phyloP scores from a whole-genome alignment of 2,329 filamentous ascomycete genomes.

The Sarocladiaceae sp. region DNA sequence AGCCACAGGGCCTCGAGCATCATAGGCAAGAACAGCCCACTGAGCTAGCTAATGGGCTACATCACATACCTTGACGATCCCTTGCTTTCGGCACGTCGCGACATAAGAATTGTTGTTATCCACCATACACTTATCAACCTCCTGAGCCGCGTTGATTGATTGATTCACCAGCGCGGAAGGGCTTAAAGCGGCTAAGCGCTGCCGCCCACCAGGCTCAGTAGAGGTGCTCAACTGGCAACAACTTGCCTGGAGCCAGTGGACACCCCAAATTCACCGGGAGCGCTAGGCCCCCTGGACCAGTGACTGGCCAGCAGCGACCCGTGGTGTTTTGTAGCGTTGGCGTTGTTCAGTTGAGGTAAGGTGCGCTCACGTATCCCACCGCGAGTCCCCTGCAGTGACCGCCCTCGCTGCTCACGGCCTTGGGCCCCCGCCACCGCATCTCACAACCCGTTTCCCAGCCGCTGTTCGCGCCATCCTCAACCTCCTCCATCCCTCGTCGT shows the following conservation, averaged over 20 bases:
- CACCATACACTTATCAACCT: neutral
- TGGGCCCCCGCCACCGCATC: neutral
- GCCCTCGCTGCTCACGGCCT: neutral
- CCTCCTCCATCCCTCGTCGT: constrained; percentile 7
- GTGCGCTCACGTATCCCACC: no score
- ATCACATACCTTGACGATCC: constrained; percentile 2
- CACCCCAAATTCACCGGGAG: neutral
- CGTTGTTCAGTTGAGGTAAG: no score
- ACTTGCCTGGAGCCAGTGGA: no score
- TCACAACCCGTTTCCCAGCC: constrained; percentile 2
- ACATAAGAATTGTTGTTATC: constrained; percentile 5
- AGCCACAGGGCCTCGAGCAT: no score
- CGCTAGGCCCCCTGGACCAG: neutral
- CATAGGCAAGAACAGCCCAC: no score
- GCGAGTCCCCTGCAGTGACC: neutral
- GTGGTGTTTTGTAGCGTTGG: neutral
- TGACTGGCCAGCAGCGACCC: neutral
- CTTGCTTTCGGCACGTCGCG: constrained; percentile 5
- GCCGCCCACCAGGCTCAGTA: neutral
- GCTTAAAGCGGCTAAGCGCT: constrained; percentile 2
- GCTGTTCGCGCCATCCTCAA: neutral
- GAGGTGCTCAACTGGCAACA: neutral
- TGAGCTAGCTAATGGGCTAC: no score
- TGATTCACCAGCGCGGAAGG: constrained; percentile 4
- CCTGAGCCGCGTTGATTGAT: constrained; percentile 8